Evolutionary conservation across 148 eudicot genomes (phyloP).

Genomic region (Mesembryanthemum crystallinum): DNA sequence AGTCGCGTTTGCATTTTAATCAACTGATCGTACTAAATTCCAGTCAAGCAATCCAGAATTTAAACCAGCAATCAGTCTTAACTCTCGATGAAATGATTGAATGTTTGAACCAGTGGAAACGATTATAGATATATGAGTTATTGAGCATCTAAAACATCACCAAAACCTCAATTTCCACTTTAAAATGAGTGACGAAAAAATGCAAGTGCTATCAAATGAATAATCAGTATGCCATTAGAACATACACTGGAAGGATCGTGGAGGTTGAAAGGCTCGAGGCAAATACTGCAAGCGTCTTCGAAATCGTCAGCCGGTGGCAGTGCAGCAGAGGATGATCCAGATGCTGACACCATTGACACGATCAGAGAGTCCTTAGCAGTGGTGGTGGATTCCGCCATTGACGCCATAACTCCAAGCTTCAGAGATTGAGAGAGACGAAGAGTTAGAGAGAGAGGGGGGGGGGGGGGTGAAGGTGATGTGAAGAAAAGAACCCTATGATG

Average conservation of each 20-base stretch:
- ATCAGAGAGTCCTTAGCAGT: slow-evolving; percentile 10
- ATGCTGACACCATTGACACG: background rate
- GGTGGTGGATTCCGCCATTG: slow-evolving; percentile 36
- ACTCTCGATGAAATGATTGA: too few relatives aligned
- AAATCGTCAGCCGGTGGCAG: slow-evolving; percentile 35
- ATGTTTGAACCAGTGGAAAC: too few relatives aligned
- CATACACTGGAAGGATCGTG: slow-evolving; percentile 63
- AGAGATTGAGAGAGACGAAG: background rate
- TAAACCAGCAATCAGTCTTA: background rate
- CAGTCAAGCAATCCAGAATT: background rate
- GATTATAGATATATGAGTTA: too few relatives aligned
- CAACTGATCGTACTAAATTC: too few relatives aligned
- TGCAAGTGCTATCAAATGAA: too few relatives aligned
- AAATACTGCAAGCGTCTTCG: slow-evolving; percentile 70
- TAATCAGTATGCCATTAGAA: too few relatives aligned
- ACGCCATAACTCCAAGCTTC: background rate
- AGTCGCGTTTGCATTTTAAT: background rate
- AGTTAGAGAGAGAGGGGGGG: background rate
- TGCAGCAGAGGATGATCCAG: slow-evolving; percentile 24
- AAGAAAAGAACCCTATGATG: background rate
- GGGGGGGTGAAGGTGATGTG: background rate
- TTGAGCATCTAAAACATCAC: background rate
- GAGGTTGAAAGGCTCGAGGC: slow-evolving; percentile 62
- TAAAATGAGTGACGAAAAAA: background rate
- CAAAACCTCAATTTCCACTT: too few relatives aligned